Evolutionary conservation across 352 stramenopile species (phyloP), one percentile per base, ranked within the genome.

Genomic region (Globisporangium viniferum): DNA sequence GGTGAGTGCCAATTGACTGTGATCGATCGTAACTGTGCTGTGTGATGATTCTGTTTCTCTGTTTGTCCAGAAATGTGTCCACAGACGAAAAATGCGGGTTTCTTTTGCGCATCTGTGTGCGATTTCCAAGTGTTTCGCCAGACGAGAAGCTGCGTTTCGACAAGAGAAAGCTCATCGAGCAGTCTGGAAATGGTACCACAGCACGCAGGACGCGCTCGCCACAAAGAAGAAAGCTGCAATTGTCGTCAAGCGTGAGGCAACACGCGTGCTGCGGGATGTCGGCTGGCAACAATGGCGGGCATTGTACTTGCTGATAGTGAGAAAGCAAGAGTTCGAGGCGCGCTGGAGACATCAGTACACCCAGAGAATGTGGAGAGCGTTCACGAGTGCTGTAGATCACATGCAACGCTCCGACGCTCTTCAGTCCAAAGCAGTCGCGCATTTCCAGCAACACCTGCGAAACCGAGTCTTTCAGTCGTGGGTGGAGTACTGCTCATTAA

Each of bases 201-300:
- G 29, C 14, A 46, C 56, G 15, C 57, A 51, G 1, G 33, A 29
- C 7, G 41, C 39, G 14, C 18, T 53, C 3, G 7, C 5, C 7
- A 29, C 46, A 1, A 64, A 56, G 22, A 36, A 18, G 10, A 53
- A 39, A 3, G 8, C 18, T 10, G 12, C 55, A 24, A 58, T 33
- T n/a, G 29, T 70, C 1, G 58, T 27, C 12, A 48, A 31, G 14
- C 66, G 36, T 1, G 60, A 49, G 20, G n/a, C 66, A 36, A 39
- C 24, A 41, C 51, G 60, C 8, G 10, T 36, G 31, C 29, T 68
- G 22, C 33, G 20, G 14, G 48, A 48, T 2, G 7, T 41, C 10
- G 66, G 46, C 18, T 68, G 58, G 66, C 44, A 35, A 15, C 59
- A 24, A 18, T 71, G 60, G 58, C 53, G 59, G 12, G 8, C 20